Evolutionary conservation across 192 early-diverging fungal genomes (phyloP).

Genomic region (Umbelopsis isabellina): DNA sequence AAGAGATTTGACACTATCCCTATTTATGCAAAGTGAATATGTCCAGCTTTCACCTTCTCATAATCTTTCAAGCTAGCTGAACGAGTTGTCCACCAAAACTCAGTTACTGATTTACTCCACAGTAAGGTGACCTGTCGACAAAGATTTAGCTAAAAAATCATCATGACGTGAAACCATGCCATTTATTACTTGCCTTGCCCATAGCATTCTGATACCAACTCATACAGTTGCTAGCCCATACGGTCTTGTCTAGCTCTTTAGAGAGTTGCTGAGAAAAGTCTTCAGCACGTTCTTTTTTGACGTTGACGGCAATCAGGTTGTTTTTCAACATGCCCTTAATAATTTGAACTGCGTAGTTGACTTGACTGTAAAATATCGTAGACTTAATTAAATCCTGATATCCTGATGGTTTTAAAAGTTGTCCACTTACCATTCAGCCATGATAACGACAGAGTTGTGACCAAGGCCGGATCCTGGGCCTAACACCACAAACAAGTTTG

Average conservation of each 20-base stretch:
- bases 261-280: conserved; percentile 33
- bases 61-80: conserved; percentile 1
- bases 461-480: conserved; percentile 56
- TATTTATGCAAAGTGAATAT: not conserved
- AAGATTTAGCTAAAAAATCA: not conserved
- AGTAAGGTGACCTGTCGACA: not conserved
- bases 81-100: conserved; percentile 7
- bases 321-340: conserved; percentile 48
- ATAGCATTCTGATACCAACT: conserved; percentile 55
- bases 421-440: conserved; percentile 31
- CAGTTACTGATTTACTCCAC: conserved; percentile 8
- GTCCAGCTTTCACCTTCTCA: conserved; percentile 6
- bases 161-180: too few relatives aligned
- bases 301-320: conserved; percentile 42
- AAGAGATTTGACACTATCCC: too few relatives aligned
- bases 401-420: not conserved
- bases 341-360: conserved; percentile 46
- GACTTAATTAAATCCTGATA: not conserved
- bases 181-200: conserved; percentile 23
- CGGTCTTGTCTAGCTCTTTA: conserved; percentile 43
- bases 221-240: conserved; percentile 53
- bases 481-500: conserved; percentile 59
- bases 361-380: conserved; percentile 50
- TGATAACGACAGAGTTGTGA: conserved; percentile 46
- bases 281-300: conserved; percentile 35